phyloP scores from a whole-genome alignment of 306 rosid genomes.

The Glycyrrhiza uralensis region DNA sequence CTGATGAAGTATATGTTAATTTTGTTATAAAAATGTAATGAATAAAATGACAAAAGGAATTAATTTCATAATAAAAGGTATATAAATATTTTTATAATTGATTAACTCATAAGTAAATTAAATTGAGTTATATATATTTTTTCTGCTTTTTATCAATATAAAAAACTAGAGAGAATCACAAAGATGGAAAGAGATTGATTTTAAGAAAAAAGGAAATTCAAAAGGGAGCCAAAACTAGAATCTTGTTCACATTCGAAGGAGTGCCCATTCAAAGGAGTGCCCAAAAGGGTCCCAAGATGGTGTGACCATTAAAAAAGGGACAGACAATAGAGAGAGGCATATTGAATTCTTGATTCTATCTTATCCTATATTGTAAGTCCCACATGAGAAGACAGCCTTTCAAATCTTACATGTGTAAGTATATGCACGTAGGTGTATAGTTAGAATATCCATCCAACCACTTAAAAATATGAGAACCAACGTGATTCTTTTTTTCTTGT shows the following conservation, averaged over 20 bases:
- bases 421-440: neutral
- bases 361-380: conserved; percentile 38
- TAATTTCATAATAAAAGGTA: neutral
- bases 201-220: neutral
- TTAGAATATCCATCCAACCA: conserved; percentile 25
- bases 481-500: neutral
- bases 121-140: neutral
- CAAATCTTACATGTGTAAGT: conserved; percentile 29
- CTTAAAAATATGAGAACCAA: neutral
- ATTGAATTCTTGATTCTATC: conserved; percentile 47
- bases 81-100: neutral
- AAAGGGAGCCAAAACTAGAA: conserved; percentile 32
- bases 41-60: neutral
- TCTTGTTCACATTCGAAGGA: conserved; percentile 23
- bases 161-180: neutral
- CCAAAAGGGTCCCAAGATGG: conserved; percentile 32
- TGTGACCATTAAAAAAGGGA: conserved; percentile 49
- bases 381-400: conserved; percentile 33
- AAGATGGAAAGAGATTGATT: neutral
- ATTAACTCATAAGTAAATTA: neutral
- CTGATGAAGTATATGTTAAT: neutral
- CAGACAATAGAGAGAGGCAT: conserved; percentile 3
- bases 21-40: neutral
- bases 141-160: neutral
- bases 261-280: conserved; percentile 17